Evolutionary conservation across 1,284 basidiomycete species (phyloP), one percentile per base, ranked within the genome.

Genomic region (Puccinia horiana): DNA sequence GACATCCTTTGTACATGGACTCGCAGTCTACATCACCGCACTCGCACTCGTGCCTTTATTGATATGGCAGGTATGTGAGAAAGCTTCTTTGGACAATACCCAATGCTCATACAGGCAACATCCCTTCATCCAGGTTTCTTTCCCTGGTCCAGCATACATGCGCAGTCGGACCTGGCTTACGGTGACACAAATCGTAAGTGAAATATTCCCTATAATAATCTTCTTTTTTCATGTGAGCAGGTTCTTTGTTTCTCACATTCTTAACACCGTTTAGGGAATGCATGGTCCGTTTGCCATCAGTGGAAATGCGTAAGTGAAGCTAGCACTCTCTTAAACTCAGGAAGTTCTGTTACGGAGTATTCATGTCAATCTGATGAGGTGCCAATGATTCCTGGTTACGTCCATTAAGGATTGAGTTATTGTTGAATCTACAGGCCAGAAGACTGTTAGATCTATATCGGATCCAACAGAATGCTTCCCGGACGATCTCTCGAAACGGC

Each of bases 121-220:
- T 20, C 56, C 11, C n/a, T 1, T 26, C n/a, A n/a, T 56, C 40
- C 29, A 80, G 77, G 42, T 72, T 9, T 56, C 77, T 37, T 80
- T 69, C 20, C 44, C 35, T n/a, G 77, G 65, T 67, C 44, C 67
- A 26, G 44, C 52, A 16, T 80, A 70, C 40, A 35, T 80, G 49
- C 63, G 67, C n/a, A 58, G 65, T 69, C 37, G 40, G 42, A 72
- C 44, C 2, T 80, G 77, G 65, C 47, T 72, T 16, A 80, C 52
- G 11, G 54, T 80, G 4, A 80, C 77, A 1, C 77, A 80, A 42
- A 80, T 80, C 14, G 77, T 80, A 44, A 58, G 77, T 78, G 16
- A 9, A 32, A 44, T 1, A 20, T 42, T n/a, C 29, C 8, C 14
- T 26, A 52, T 37, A 35, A 47, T 23, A 4, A 18, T 54, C 1